phyloP scores from a whole-genome alignment of 1,284 basidiomycete species.

The Anthracocystis panici-leucophaei region DNA sequence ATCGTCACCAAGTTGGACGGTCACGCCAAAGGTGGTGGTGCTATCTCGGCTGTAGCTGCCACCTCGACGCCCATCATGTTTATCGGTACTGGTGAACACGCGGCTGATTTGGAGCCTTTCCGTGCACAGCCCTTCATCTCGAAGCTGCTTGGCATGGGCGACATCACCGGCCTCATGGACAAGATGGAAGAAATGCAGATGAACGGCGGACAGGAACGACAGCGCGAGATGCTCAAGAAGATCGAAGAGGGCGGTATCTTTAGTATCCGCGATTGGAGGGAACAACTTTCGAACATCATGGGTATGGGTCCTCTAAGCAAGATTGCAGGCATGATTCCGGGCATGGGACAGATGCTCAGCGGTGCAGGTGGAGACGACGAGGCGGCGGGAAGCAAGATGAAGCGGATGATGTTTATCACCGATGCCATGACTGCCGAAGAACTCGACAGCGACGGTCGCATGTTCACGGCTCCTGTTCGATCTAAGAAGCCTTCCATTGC shows the following conservation, averaged over 20 bases:
- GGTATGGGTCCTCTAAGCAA: conserved; percentile 98
- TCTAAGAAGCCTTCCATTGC: conserved; percentile 31
- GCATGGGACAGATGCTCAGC: conserved; percentile 84
- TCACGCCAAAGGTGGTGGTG: conserved; percentile 98
- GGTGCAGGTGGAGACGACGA: conserved; percentile 78
- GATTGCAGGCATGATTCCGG: conserved; percentile 98
- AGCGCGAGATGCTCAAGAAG: conserved; percentile 98
- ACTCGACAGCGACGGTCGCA: conserved; percentile 91
- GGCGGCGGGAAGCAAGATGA: conserved; percentile 86
- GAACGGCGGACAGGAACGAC: conserved; percentile 81
- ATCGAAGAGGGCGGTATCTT: conserved; percentile 91
- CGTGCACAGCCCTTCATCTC: conserved; percentile 97
- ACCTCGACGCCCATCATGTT: conserved; percentile 99
- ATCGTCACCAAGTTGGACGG: conserved; percentile 99
- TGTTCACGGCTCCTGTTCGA: conserved; percentile 58
- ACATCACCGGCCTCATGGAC: conserved; percentile 95
- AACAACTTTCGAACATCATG: conserved; percentile 97
- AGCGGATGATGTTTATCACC: conserved; percentile 98
- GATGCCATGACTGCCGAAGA: conserved; percentile 95
- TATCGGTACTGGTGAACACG: conserved; percentile 95
- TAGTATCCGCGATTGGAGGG: conserved; percentile 95
- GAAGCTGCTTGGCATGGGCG: conserved; percentile 93
- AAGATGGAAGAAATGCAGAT: conserved; percentile 71
- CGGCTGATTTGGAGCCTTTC: conserved; percentile 95
- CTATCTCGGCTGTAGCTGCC: conserved; percentile 98